These are phyloP conservation scores for Leccinum imitatum DNA, from an alignment of 768 basidiomycete genomes.

Conservation along the genomic window DNA sequence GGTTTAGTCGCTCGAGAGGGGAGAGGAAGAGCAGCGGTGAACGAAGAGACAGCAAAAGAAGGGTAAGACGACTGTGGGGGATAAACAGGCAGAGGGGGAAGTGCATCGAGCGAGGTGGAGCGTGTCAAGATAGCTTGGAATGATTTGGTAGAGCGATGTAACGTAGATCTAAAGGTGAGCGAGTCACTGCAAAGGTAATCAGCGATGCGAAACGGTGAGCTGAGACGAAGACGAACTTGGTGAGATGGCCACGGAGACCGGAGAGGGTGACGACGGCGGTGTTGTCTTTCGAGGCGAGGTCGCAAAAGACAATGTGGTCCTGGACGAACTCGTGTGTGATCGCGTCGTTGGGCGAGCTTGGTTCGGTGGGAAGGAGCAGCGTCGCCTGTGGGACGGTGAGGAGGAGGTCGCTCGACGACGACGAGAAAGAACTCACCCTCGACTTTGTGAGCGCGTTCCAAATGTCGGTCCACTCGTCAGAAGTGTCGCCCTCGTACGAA, in stretches of 20 bases:
- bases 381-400: constrained; percentile 55
- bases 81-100: constrained; percentile 54
- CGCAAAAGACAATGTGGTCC: constrained; percentile 78
- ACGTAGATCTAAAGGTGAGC: constrained; percentile 44
- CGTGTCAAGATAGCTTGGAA: constrained; percentile 41
- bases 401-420: not conserved
- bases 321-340: constrained; percentile 75
- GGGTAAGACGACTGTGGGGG: constrained; percentile 46
- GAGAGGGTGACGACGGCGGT: constrained; percentile 74
- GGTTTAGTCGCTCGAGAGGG: constrained; percentile 47
- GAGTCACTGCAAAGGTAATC: constrained; percentile 31
- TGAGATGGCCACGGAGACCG: constrained; percentile 72
- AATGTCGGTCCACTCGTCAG: constrained; percentile 66
- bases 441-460: constrained; percentile 62
- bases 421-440: constrained; percentile 52
- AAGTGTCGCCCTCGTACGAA: constrained; percentile 48
- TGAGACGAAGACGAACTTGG: constrained; percentile 47
- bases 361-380: constrained; percentile 73
- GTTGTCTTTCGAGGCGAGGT: constrained; percentile 45
- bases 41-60: constrained; percentile 42
- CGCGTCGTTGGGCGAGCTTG: constrained; percentile 46
- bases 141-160: constrained; percentile 40
- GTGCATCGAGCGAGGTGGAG: constrained; percentile 37
- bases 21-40: constrained; percentile 35
- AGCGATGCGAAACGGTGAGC: constrained; percentile 27